Base-by-base conservation (phyloP, 2,329 filamentous ascomycete genomes). In the Cladophialophora chaetospira region DNA sequence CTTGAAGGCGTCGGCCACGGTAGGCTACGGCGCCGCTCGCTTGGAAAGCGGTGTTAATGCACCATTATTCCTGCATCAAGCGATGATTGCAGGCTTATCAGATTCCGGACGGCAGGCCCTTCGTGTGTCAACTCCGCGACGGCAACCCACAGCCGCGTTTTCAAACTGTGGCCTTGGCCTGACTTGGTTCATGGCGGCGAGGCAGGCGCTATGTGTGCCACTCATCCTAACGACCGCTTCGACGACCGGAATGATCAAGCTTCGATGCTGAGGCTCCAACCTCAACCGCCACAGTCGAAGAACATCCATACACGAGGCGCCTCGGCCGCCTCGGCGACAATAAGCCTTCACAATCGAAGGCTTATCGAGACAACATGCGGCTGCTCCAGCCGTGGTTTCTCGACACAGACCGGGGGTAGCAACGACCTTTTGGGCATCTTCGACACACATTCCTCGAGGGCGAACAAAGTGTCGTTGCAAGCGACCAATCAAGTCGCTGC, bases 11-110 rank as follows among this genome's bases (percentile, higher is more conserved):
- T 53, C 50, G 50, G 50, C 11, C 13, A 53, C 50, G 50, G 50
- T 38, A 53, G 50, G 50, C 11, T 35, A 53, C 50, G 50, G 50
- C 50, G 29, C 50, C 50, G 50, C 26, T 45, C 29, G 38, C 28
- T 38, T 15, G 13, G 23, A 13, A 25, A 5, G 10, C 9, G n/a
- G 23, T 44, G 5, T 15, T 10, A 5, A 10, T 3, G 42, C 15
- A 6, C 21, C 11, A 44, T 44, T 21, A 40, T 40, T 9, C 42
- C 42, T 28, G 42, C 42, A 23, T 44, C 23, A 5, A 28, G 23
- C 21, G 26, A 13, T 28, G n/a, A 23, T 19, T 6, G 42, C 26
- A 28, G 23, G 8, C 23, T n/a, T 13, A 33, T 6, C 29, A 11
- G 17, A 6, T 4, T 40, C 2, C 15, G 36, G 15, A 21, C 9